phyloP scores from a whole-genome alignment of 73 alveolate species.

The Halteria grandinella region DNA sequence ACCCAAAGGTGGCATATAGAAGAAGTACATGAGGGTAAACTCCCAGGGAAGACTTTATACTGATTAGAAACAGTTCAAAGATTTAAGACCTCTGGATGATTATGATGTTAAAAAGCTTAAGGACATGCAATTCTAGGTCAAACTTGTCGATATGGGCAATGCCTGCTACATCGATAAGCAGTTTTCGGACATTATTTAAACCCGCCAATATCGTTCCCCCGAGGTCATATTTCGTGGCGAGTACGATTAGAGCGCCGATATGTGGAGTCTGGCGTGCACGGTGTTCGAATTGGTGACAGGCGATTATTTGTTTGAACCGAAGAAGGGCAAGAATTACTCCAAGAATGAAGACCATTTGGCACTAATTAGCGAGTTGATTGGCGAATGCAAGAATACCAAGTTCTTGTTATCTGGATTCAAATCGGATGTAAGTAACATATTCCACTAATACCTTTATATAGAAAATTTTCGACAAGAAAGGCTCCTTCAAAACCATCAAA shows the following conservation, averaged over 20 bases:
- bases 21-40: slow-evolving; percentile 60
- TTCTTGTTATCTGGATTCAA: slow-evolving; percentile 73
- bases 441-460: neutral
- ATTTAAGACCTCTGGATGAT: slow-evolving; percentile 69
- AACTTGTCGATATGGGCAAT: slow-evolving; percentile 94
- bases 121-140: slow-evolving; percentile 70
- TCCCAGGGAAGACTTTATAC: slow-evolving; percentile 29
- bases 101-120: slow-evolving; percentile 38
- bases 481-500: slow-evolving; percentile 77
- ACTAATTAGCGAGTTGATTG: slow-evolving; percentile 79
- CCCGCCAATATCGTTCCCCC: slow-evolving; percentile 93
- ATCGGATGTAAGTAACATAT: slow-evolving; percentile 49
- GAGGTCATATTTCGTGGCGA: slow-evolving; percentile 91
- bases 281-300: slow-evolving; percentile 94
- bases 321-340: slow-evolving; percentile 68
- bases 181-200: slow-evolving; percentile 89
- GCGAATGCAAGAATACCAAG: slow-evolving; percentile 73
- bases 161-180: slow-evolving; percentile 96
- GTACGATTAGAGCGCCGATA: slow-evolving; percentile 90
- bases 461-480: slow-evolving; percentile 73
- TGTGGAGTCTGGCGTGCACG: slow-evolving; percentile 95
- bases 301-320: slow-evolving; percentile 94
- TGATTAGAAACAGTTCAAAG: slow-evolving; percentile 32
- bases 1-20: slow-evolving; percentile 31
- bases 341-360: slow-evolving; percentile 91